Base-by-base conservation (phyloP, 352 stramenopile species). In the Globisporangium carolinianum region DNA sequence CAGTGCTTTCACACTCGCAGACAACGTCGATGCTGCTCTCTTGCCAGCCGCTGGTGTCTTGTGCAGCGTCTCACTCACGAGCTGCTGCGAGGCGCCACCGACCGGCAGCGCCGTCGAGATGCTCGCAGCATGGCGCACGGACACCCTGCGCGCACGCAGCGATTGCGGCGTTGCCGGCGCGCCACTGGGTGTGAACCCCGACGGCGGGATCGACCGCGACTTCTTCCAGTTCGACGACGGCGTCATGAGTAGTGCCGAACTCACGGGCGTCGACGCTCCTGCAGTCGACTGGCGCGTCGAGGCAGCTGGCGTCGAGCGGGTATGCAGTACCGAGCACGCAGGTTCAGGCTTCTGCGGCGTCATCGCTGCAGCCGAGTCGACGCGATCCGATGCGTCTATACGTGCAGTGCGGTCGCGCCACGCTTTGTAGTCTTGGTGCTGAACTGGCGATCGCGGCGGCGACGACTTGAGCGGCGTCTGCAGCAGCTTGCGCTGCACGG, bases 401-500 rank as follows among this genome's bases (percentile, higher is more conserved):
- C 9, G 45, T 58, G 43, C 8, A 39, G 41, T 14, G 35, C 37
- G 41, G 41, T 11, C 15, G n/a, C 24, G 17, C 46, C 43, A 14
- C 32, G 38, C 6, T 6, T 62, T 49, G 17, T 64, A 51, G 35
- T 54, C 54, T 5, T 55, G 58, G 15, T 72, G 68, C 15, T 73
- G 62, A 32, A 32, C 3, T 71, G 75, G 15, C 63, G 81, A 53
- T 67, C 1, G 66, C 11, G 58, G 53, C 4, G 67, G 58, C 4
- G 54, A 58, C 7, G 63, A 56, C 47, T 89, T 91, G 3, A 87
- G 66, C n/a, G 79, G 82, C 0, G 82, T 89, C 32, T 89, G 79
- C 51, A 91, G 58, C 24, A 91, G 60, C 65, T 89, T 91, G 9
- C 82, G 75, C 61, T 91, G 82, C 4, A 89, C 79, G 24, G 68